Evolutionary conservation across 2,329 filamentous ascomycete genomes (phyloP).

Genomic region (Ophiosphaerella korrae): DNA sequence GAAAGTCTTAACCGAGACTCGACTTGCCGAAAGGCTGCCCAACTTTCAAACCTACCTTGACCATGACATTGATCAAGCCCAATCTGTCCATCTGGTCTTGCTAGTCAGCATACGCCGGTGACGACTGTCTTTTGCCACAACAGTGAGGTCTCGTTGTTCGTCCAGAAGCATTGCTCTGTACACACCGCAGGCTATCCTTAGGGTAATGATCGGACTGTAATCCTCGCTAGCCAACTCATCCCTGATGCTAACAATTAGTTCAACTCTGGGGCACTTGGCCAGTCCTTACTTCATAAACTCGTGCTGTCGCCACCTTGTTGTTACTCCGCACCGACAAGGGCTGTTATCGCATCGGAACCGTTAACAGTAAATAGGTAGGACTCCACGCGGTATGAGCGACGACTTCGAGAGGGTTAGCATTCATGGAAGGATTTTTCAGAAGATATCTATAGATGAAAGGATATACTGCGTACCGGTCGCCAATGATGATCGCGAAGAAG

Average conservation of each 20-base stretch:
- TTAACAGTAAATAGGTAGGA: neutral
- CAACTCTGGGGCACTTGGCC: neutral
- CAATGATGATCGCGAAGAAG: slow-evolving; percentile 45
- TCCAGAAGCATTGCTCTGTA: slow-evolving; percentile 9
- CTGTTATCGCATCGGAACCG: neutral
- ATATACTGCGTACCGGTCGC: slow-evolving; percentile 48
- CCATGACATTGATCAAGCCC: neutral
- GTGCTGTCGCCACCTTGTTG: neutral
- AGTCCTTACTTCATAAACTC: neutral
- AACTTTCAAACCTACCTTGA: neutral
- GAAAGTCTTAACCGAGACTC: neutral
- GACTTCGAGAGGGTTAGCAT: slow-evolving; percentile 34
- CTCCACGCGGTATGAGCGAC: slow-evolving; percentile 17
- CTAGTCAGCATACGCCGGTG: slow-evolving; percentile 12
- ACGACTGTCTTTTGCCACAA: slow-evolving; percentile 22
- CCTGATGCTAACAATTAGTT: neutral
- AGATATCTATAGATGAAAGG: slow-evolving; percentile 41
- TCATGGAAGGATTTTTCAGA: slow-evolving; percentile 48
- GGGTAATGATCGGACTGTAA: slow-evolving; percentile 2
- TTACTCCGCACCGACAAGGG: neutral
- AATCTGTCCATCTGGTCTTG: neutral
- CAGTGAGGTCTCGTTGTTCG: slow-evolving; percentile 15
- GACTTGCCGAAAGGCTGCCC: slow-evolving; percentile 2
- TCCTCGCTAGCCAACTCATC: slow-evolving; percentile 2
- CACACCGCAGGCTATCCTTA: slow-evolving; percentile 9